phyloP scores from a whole-genome alignment of 169 alveolate genomes.

The Neospora caninum region DNA sequence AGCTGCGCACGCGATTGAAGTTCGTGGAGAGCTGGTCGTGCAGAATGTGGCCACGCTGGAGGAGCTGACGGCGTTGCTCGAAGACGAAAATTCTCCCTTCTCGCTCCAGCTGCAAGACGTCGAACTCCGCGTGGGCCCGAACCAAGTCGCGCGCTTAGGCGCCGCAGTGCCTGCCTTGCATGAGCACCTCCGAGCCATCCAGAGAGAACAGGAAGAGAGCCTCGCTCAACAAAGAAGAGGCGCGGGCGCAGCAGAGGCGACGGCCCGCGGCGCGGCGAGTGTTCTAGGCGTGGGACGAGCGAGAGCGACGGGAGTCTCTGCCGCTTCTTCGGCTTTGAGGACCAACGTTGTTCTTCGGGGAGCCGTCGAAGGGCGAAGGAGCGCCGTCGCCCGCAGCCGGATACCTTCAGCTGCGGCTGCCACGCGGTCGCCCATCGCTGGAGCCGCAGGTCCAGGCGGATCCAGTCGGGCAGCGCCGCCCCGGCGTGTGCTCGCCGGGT shows the following conservation, averaged over 20 bases:
- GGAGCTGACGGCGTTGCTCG: not conserved
- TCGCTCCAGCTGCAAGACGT: conserved; percentile 25
- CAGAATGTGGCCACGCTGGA: not conserved
- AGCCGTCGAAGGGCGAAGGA: not conserved
- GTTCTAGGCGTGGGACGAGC: not conserved
- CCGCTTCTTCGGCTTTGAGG: not conserved
- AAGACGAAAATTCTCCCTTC: conserved; percentile 1
- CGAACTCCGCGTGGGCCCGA: conserved; percentile 42
- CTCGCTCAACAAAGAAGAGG: not conserved
- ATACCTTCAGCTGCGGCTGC: not conserved
- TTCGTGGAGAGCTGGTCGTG: not conserved
- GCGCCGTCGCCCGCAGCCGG: not conserved
- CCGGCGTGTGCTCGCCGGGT: not conserved
- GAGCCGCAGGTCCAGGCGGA: not conserved
- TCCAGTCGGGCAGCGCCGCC: not conserved
- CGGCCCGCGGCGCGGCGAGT: not conserved
- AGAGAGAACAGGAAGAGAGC: not conserved
- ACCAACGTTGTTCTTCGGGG: not conserved
- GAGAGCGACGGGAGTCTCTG: not conserved
- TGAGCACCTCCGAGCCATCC: conserved; percentile 3
- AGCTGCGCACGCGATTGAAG: not conserved
- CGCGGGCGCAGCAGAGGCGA: not conserved
- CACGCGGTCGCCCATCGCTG: not conserved
- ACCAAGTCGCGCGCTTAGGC: conserved; percentile 23
- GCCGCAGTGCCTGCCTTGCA: conserved; percentile 22